phyloP scores from a whole-genome alignment of 345 rosid genomes.

The Sonneratia alba region DNA sequence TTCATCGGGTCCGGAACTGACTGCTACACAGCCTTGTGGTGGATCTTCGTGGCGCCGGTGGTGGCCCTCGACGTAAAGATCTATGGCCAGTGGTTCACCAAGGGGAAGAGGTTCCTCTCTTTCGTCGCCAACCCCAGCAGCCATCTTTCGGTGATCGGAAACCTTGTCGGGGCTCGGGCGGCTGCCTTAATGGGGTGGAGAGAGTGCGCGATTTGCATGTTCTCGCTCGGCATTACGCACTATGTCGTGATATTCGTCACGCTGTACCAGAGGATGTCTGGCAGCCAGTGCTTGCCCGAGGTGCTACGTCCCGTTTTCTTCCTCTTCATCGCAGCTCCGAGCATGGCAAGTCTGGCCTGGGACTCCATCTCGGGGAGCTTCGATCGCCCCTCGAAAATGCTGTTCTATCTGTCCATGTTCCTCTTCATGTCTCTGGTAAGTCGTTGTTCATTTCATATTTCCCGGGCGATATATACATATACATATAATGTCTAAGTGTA shows the following conservation, averaged over 20 bases:
- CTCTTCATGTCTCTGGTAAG: conserved; percentile 29
- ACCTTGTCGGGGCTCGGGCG: conserved; percentile 19
- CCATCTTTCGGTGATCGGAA: conserved; percentile 29
- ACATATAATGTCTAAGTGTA: no score
- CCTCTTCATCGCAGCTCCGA: conserved; percentile 26
- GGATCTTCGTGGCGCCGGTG: conserved; percentile 21
- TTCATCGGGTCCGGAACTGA: conserved; percentile 7
- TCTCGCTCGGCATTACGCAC: conserved; percentile 24
- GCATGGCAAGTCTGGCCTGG: conserved; percentile 28
- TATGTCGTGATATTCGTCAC: conserved; percentile 30
- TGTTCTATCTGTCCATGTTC: conserved; percentile 27
- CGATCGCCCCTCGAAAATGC: conserved; percentile 24
- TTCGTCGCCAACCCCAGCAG: conserved; percentile 26
- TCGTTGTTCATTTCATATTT: not conserved
- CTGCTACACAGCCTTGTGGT: conserved; percentile 15
- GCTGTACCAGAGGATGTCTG: conserved; percentile 21
- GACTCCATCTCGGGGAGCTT: conserved; percentile 19
- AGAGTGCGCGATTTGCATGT: conserved; percentile 23
- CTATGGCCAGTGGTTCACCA: conserved; percentile 33
- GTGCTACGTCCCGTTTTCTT: conserved; percentile 26
- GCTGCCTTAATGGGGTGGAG: conserved; percentile 23
- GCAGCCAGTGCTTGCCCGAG: conserved; percentile 19
- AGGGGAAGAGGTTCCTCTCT: conserved; percentile 25
- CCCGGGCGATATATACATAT: no score
- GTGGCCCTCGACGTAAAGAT: conserved; percentile 22